Evolutionary conservation across 2,329 filamentous ascomycete genomes (phyloP).

Genomic region (Tolypocladium sp.): DNA sequence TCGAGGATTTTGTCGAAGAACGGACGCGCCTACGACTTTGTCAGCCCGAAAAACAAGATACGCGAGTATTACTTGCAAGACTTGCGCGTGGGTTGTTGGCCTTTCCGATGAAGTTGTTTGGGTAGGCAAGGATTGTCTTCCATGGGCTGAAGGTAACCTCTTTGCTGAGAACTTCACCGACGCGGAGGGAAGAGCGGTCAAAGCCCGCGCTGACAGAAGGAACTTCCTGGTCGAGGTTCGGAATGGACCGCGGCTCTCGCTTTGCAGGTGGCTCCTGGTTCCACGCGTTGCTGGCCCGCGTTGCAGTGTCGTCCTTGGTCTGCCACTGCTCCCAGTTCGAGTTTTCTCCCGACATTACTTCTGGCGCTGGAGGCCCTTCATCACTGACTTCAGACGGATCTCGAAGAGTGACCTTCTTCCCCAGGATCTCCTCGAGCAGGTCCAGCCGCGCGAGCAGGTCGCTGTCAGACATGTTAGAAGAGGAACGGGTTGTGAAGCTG

Average conservation of each 20-base stretch:
- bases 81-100: slow-evolving; percentile 38
- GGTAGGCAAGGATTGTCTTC: slow-evolving; percentile 47
- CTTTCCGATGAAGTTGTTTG: slow-evolving; percentile 48
- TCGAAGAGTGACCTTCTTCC: slow-evolving; percentile 3
- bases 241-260: neutral
- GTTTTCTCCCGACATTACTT: neutral
- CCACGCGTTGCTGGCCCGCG: neutral
- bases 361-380: neutral
- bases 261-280: neutral
- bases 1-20: slow-evolving; percentile 54
- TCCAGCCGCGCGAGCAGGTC: slow-evolving; percentile 4
- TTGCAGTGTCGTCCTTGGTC: neutral
- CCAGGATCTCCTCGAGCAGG: slow-evolving; percentile 8
- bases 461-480: slow-evolving; percentile 1
- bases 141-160: slow-evolving; percentile 37
- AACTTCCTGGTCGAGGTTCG: neutral
- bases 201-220: neutral
- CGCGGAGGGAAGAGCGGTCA: slow-evolving; percentile 13
- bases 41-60: neutral
- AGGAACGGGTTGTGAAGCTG: neutral
- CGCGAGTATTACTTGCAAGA: neutral
- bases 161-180: slow-evolving; percentile 13
- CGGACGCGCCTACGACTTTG: slow-evolving; percentile 22
- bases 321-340: neutral
- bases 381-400: neutral